Base-by-base conservation (phyloP, 306 rosid genomes). In the Adenanthera pavonina region DNA sequence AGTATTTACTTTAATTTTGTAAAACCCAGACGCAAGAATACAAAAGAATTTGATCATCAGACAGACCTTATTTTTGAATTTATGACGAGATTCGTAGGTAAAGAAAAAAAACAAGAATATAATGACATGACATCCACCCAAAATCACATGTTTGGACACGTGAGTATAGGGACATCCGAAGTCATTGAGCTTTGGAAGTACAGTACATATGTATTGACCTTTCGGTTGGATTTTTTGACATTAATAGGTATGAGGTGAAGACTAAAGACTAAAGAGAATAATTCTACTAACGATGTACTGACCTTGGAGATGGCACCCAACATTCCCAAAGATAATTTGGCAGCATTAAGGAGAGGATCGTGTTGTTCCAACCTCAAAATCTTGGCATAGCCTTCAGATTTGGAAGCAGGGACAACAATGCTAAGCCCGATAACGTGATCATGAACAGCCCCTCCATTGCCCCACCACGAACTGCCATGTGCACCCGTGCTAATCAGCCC, bases 231-330 rank as follows among this genome's bases (percentile, higher is more conserved):
- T 40, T 40, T 40, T 40, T 1, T 25, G 30, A 25, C 30, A 25
- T 25, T 25, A 25, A 25, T 25, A 25, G 30, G 30, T 25, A 25
- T 25, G 1, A 25, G 30, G 30, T 25, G 30, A 25, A 40, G 43
- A 40, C 6, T 40, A 3, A 40, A 40, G 6, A 5, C 6, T 48
- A 48, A 52, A 15, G 7, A 14, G 15, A 54, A 54, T 54, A n/a
- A 14, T 13, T 15, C 54, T 14, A 48, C 0, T 10, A 54, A 54
- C 3, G 12, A 56, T 19, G 15, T 3, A 14, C 88, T 57, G 30
- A 93, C 97, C 97, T 93, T 91, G 41, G 97, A 93, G 73, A 93
- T 90, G 40, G 90, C 93, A 68, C 97, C 97, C 43, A 93, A 52
- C 47, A 90, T 56, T 15, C 94, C 97, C 12, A 93, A 70, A 0